phyloP scores from a whole-genome alignment of 2,329 filamentous ascomycete genomes.

The Bisporella sp. region DNA sequence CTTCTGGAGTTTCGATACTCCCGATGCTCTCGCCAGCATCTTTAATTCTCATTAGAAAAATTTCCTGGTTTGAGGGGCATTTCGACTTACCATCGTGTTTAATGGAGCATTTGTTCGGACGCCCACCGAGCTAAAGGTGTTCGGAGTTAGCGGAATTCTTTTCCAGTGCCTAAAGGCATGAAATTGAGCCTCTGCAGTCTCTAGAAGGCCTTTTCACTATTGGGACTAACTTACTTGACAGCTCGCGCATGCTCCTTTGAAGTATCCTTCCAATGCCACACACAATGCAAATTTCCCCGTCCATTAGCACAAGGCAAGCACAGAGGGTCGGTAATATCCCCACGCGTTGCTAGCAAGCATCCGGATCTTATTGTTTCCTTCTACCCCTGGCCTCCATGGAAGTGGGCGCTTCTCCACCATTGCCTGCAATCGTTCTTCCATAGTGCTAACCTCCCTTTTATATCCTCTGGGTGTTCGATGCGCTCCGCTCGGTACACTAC shows the following conservation, averaged over 20 bases:
- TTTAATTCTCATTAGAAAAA: neutral
- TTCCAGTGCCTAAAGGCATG: no score
- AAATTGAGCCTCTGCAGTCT: no score
- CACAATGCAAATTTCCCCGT: slow-evolving; percentile 27
- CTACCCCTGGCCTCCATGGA: slow-evolving; percentile 25
- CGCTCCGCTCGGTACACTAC: no score
- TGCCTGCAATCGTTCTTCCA: slow-evolving; percentile 24
- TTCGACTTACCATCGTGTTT: slow-evolving; percentile 24
- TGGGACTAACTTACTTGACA: slow-evolving; percentile 26
- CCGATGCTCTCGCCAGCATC: slow-evolving; percentile 11
- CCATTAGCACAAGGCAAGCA: slow-evolving; percentile 25
- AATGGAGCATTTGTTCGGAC: slow-evolving; percentile 26
- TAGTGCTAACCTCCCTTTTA: slow-evolving; percentile 12
- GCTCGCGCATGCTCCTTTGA: slow-evolving; percentile 27
- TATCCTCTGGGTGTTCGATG: no score
- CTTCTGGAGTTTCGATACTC: slow-evolving; percentile 7
- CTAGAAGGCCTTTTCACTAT: no score
- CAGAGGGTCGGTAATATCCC: slow-evolving; percentile 18
- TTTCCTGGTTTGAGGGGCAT: neutral
- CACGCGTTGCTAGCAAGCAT: slow-evolving; percentile 25
- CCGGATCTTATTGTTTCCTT: slow-evolving; percentile 27
- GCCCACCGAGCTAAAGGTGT: no score
- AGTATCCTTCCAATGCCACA: slow-evolving; percentile 25
- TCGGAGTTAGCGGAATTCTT: no score
- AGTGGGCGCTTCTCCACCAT: slow-evolving; percentile 24